Percentiles rank a stretch among this genome's conserved stretches.
phyloP scores from a whole-genome alignment of 495 filamentous ascomycete genomes.

The Bathelium albidoporum region DNA sequence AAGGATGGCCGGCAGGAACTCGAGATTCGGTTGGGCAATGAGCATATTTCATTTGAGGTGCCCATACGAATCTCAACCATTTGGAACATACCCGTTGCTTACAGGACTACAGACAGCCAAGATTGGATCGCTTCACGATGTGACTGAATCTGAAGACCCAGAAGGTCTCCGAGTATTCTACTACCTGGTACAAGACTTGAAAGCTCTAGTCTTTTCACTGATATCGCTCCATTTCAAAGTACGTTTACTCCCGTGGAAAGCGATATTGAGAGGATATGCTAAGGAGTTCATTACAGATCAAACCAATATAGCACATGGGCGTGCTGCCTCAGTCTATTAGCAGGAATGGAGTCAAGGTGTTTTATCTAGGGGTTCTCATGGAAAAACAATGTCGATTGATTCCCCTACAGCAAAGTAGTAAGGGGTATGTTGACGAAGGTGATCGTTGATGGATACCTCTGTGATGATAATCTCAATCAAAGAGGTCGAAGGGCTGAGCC shows the following conservation, averaged over 20 bases:
- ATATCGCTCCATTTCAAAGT: slow-evolving; percentile 98
- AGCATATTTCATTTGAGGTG: slow-evolving; percentile 98
- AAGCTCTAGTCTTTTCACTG: slow-evolving; percentile 91
- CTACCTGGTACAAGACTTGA: slow-evolving; percentile 96
- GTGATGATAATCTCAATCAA: too few species aligned
- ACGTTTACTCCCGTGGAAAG: slow-evolving; percentile 6
- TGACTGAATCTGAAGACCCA: slow-evolving; percentile 89
- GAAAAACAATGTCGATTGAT: neutral
- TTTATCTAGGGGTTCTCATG: neutral
- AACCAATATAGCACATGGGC: slow-evolving; percentile 21
- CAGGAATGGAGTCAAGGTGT: neutral
- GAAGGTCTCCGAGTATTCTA: slow-evolving; percentile 99
- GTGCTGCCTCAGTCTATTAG: neutral
- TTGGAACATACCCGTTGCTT: slow-evolving; percentile 1
- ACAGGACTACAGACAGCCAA: slow-evolving; percentile 71
- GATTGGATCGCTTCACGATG: slow-evolving; percentile 93
- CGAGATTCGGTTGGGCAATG: slow-evolving; percentile 86
- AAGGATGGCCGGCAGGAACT: slow-evolving; percentile 97
- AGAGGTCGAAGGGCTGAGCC: too few species aligned
- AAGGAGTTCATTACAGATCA: slow-evolving; percentile 22
- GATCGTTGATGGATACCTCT: too few species aligned
- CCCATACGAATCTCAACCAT: neutral
- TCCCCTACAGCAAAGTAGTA: neutral
- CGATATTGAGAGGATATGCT: neutral
- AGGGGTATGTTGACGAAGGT: too few species aligned